Evolutionary conservation across 352 stramenopile species (phyloP), one percentile per base, ranked within the genome.

Genomic region (Aphanomyces stellatus): DNA sequence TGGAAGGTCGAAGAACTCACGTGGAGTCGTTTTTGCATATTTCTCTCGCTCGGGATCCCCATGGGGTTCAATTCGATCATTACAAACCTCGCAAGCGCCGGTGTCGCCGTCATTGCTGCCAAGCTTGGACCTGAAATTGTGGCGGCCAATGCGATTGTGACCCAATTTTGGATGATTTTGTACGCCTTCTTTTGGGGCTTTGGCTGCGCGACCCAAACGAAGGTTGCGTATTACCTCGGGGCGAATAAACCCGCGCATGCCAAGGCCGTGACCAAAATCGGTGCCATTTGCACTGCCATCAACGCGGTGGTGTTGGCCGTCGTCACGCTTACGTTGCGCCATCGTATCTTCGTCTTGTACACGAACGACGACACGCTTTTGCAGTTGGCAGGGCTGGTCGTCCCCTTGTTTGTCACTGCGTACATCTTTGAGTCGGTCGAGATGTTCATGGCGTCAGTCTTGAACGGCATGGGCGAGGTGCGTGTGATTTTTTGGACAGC

Each of bases 141-240:
- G 25, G 72, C 72, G n/a, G 69, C 65, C 11, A 74, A 74, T 28
- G 74, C 72, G 31, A 75, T 74, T 43, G 70, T 61, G 30, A 57
- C 57, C 51, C 73, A 72, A 40, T 75, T 72, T 51, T 69, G 69
- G 33, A 35, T 51, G 34, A 25, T 70, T 19, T 43, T 76, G 49
- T 53, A 55, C 15, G 51, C 65, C 22, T 53, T 72, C 42, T 69
- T 69, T 35, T 75, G 4, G 81, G 75, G 13, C 61, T 87, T 25
- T 30, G 62, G 13, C 65, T 86, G 40, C 71, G 76, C 37, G 62
- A 86, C 35, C 72, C 85, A 93, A 68, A 85, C 89, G 25, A 80
- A 82, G 1, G 82, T 91, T 28, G 81, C 85, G 30, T 91, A 90
- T 65, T 85, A 90, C 56, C 59, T 93, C 1, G 85, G 85, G 17